These are phyloP conservation scores for Cutaneotrichosporon dermatis DNA, from an alignment of 1,284 basidiomycete species.

Conservation along the genomic window DNA sequence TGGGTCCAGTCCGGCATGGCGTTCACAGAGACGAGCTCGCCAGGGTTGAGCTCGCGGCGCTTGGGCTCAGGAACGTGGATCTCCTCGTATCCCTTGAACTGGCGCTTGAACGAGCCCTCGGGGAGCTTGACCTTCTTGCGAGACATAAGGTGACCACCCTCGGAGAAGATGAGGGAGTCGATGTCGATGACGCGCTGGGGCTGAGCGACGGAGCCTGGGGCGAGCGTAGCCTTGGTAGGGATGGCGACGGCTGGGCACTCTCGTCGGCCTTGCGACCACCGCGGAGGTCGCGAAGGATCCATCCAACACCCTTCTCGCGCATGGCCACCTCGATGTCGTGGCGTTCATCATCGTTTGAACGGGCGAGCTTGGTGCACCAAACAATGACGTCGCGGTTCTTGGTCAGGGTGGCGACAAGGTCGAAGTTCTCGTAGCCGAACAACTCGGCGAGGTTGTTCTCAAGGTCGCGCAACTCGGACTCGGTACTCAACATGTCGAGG, in stretches of 20 bases:
- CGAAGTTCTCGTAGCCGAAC: slow-evolving; percentile 89
- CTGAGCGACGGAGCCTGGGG: slow-evolving; percentile 79
- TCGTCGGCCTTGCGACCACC: slow-evolving; percentile 60
- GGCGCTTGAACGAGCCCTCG: slow-evolving; percentile 94
- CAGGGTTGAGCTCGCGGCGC: slow-evolving; percentile 59
- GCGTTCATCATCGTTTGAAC: slow-evolving; percentile 82
- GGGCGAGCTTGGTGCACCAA: slow-evolving; percentile 95
- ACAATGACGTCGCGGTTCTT: slow-evolving; percentile 95
- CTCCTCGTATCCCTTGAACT: slow-evolving; percentile 96
- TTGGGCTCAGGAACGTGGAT: slow-evolving; percentile 95
- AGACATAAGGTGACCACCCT: slow-evolving; percentile 94
- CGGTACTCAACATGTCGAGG: slow-evolving; percentile 86
- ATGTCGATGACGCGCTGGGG: slow-evolving; percentile 85
- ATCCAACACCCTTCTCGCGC: slow-evolving; percentile 93
- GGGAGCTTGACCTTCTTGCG: slow-evolving; percentile 98
- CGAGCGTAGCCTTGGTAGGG: slow-evolving; percentile 81
- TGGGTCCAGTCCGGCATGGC: slow-evolving; percentile 82
- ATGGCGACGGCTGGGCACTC: slow-evolving; percentile 56
- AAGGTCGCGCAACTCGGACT: slow-evolving; percentile 84
- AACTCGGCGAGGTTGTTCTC: slow-evolving; percentile 97
- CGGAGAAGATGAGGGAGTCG: slow-evolving; percentile 90
- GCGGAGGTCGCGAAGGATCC: slow-evolving; percentile 85
- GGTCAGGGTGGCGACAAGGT: slow-evolving; percentile 83
- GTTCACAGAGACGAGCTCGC: slow-evolving; percentile 71
- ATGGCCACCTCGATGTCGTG: slow-evolving; percentile 96